Evolutionary conservation across 345 rosid genomes (phyloP).

Genomic region (Gossypium thurberi): DNA sequence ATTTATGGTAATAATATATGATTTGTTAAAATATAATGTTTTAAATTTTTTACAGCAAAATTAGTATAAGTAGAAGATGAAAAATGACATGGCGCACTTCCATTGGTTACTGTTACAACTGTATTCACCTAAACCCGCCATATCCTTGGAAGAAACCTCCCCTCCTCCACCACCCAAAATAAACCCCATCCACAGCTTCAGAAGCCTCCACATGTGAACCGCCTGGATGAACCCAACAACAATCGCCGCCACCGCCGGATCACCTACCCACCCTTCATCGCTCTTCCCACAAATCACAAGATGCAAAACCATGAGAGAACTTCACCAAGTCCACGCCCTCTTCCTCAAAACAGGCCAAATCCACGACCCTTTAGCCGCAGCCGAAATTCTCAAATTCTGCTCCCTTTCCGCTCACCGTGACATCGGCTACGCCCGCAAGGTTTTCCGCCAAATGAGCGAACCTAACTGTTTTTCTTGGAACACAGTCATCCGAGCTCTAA

Average conservation of each 20-base stretch:
- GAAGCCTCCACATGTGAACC: background rate
- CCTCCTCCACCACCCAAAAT: background rate
- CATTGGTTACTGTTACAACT: too few species aligned
- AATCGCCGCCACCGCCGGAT: conserved; percentile 3
- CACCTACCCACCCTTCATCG: conserved; percentile 37
- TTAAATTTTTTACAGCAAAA: too few species aligned
- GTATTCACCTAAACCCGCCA: background rate
- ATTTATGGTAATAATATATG: too few species aligned
- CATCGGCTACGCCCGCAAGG: conserved; percentile 36
- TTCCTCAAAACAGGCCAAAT: conserved; percentile 58
- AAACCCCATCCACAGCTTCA: background rate
- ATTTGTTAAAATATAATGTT: too few species aligned
- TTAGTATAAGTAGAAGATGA: too few species aligned
- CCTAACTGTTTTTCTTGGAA: conserved; percentile 81
- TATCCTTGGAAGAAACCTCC: background rate
- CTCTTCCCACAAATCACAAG: conserved; percentile 48
- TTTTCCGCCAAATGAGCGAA: conserved; percentile 40
- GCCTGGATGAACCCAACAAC: conserved; percentile 18
- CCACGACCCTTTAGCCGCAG: conserved; percentile 61
- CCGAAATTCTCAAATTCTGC: conserved; percentile 50
- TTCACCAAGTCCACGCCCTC: conserved; percentile 57
- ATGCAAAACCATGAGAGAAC: conserved; percentile 41
- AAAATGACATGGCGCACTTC: too few species aligned
- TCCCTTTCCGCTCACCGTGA: conserved; percentile 40
- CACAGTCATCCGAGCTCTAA: conserved; percentile 57